Conservation (phyloP, 108 stramenopile genomes). For the Fragilariopsis cylindrus region DNA sequence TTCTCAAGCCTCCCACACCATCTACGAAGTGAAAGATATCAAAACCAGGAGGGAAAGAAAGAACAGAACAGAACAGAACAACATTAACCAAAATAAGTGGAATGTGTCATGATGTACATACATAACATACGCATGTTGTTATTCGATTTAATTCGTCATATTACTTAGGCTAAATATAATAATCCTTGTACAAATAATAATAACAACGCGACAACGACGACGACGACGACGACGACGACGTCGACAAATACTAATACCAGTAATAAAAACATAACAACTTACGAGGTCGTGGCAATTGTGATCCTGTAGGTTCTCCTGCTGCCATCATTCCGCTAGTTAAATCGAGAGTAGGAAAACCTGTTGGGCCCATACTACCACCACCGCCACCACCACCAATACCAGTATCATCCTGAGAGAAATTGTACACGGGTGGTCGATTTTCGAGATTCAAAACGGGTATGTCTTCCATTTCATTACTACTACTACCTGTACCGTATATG, state of each 20-base stretch:
- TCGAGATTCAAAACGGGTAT: conserved; percentile 63
- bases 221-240: too few species aligned
- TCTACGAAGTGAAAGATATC: background rate
- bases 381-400: background rate
- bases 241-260: background rate
- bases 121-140: too few species aligned
- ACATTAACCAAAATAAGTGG: background rate
- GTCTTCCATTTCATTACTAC: conserved; percentile 38
- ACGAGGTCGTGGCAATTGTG: conserved; percentile 66
- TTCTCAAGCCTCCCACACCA: background rate
- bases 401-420: conserved; percentile 19
- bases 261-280: conserved; percentile 23
- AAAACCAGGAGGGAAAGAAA: conserved; percentile 4
- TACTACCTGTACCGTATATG: conserved; percentile 58
- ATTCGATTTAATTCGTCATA: too few species aligned
- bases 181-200: too few species aligned
- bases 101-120: too few species aligned
- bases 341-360: conserved; percentile 68
- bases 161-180: too few species aligned
- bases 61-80: background rate
- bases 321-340: conserved; percentile 81
- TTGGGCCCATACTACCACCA: conserved; percentile 16
- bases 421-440: conserved; percentile 72
- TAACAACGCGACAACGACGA: too few species aligned
- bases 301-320: conserved; percentile 48